Percentiles rank a stretch among this genome's conserved stretches.
phyloP scores from a whole-genome alignment of 176 grass and related monocot species.

The Eleusine indica region DNA sequence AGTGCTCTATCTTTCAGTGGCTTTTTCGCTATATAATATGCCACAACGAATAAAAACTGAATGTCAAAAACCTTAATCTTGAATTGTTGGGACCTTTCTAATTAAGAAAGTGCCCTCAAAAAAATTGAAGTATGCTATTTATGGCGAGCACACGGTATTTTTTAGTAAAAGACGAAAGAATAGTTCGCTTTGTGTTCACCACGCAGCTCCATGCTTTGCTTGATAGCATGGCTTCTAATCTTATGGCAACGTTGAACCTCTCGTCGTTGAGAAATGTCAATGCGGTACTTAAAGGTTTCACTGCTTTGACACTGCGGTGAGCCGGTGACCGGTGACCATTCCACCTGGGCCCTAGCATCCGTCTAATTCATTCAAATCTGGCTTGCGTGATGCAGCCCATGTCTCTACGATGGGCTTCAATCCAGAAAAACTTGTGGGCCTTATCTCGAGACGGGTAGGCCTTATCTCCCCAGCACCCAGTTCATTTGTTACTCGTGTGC shows the following conservation, averaged over 20 bases:
- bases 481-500: slow-evolving; percentile 90
- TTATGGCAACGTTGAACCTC: not conserved
- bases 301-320: not conserved
- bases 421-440: not conserved
- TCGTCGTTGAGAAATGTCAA: not conserved
- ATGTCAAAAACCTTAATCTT: not conserved
- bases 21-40: too few relatives aligned
- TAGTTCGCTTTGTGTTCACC: slow-evolving; percentile 57
- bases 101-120: not conserved
- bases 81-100: slow-evolving; percentile 3
- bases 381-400: not conserved
- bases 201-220: slow-evolving; percentile 38
- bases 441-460: too few relatives aligned
- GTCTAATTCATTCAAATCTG: too few relatives aligned
- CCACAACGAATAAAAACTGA: too few relatives aligned
- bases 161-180: slow-evolving; percentile 62
- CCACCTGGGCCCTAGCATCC: not conserved
- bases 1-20: too few relatives aligned
- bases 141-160: slow-evolving; percentile 52
- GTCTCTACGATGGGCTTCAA: not conserved
- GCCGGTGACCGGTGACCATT: not conserved
- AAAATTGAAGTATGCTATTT: slow-evolving; percentile 24
- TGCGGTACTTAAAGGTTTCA: not conserved
- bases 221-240: not conserved
- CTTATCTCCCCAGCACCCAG: slow-evolving; percentile 64